Evolutionary conservation across 1,284 basidiomycete species (phyloP), one percentile per base, ranked within the genome.

Genomic region (Ceratobasidium sp.): DNA sequence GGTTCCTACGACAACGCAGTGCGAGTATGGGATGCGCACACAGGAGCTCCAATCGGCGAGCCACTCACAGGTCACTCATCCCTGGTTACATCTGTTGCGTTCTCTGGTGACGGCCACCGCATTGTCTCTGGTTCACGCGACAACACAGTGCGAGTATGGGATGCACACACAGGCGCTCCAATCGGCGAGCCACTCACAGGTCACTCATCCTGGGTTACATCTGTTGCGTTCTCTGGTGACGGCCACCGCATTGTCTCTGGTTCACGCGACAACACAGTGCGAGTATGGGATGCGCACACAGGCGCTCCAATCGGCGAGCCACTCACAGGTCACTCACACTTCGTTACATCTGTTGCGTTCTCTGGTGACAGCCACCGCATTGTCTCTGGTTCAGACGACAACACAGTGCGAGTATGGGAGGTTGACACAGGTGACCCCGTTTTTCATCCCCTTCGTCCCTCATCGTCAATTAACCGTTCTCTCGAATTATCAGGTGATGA

Each of bases 261-360:
- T 30, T 65, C 73, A n/a, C 0, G 2, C 18, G 73, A 75, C 30
- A 27, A 27, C 0, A 54, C 62, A 30, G 27, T 75, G 30, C 62
- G 48, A 33, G 44, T 75, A 18, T 75, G 73, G 71, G 71, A 74
- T 18, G 41, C 69, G 14, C 18, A 23, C 20, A 64, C 59, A 23
- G 57, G 46, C 33, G 18, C 23, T n/a, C 18, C 57, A n/a, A 35
- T 54, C 20, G 59, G 71, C n/a, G 12, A 46, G 2, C 69, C 54
- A 20, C 54, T 64, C 27, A 27, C 27, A n/a, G 44, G 23, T 33
- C 71, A 73, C 60, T 57, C 59, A 16, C 10, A 18, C 14, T 20
- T 7, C 16, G 52, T 30, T 30, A 30, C 27, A 30, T 30, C 27
- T 30, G 27, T 30, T 30, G 27, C 27, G 27, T 30, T 30, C 27